Conservation (phyloP, 345 rosid genomes). For the Pelargonium nanum region DNA sequence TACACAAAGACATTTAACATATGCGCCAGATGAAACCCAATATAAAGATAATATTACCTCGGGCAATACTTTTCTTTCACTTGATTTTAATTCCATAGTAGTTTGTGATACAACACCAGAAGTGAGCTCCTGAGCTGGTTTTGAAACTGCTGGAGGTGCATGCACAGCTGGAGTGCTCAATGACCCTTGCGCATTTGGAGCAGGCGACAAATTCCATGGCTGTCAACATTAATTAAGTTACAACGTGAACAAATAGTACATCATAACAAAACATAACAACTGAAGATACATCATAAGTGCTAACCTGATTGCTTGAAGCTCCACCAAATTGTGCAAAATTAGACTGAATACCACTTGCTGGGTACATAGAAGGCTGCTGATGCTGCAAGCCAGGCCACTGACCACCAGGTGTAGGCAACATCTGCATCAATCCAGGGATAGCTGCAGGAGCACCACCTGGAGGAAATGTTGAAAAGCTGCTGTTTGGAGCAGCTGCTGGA, state of each 20-base stretch:
- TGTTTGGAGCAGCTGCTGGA: constrained; percentile 21
- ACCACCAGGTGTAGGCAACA: constrained; percentile 21
- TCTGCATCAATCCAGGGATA: constrained; percentile 21
- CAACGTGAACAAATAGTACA: not conserved
- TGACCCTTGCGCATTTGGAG: constrained; percentile 37
- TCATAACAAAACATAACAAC: not conserved
- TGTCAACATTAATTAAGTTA: constrained; percentile 11
- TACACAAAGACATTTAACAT: not conserved
- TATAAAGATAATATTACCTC: constrained; percentile 31
- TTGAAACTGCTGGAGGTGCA: constrained; percentile 22
- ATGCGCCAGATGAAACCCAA: not conserved
- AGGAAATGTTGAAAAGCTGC: constrained; percentile 22
- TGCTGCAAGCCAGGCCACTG: constrained; percentile 35
- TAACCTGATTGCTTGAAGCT: constrained; percentile 55
- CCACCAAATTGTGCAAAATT: constrained; percentile 30
- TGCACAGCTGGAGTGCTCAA: constrained; percentile 35
- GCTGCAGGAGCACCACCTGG: constrained; percentile 22
- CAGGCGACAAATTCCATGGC: constrained; percentile 40
- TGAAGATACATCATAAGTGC: constrained; percentile 8
- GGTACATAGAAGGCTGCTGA: constrained; percentile 38
- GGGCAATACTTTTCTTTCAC: constrained; percentile 69
- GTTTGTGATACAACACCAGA: constrained; percentile 26
- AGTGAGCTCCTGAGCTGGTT: constrained; percentile 21
- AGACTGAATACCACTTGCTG: constrained; percentile 33
- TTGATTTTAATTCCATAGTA: constrained; percentile 33